Percentiles rank a stretch among this genome's conserved stretches.
Conservation (phyloP, 495 filamentous ascomycete genomes). For the Articulospora tetracladia region DNA sequence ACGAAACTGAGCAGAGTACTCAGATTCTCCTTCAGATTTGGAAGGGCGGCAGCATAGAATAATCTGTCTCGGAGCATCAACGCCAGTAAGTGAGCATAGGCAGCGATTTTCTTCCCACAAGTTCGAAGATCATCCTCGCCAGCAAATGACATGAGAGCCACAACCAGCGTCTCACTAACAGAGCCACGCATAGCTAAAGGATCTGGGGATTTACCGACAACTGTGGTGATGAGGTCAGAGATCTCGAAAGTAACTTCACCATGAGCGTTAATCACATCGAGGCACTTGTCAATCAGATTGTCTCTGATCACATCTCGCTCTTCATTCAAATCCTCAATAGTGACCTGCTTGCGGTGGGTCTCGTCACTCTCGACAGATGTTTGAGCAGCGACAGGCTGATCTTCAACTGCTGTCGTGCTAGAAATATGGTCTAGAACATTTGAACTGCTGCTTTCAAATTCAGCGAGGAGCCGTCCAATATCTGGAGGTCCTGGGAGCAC, state of each 20-base stretch:
- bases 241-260: constrained; percentile 89
- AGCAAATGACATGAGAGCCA: constrained; percentile 81
- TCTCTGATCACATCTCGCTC: constrained; percentile 68
- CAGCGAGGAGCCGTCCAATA: not conserved
- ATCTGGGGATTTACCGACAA: constrained; percentile 64
- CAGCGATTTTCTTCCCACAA: constrained; percentile 78
- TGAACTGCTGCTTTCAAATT: not conserved
- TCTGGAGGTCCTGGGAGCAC: not conserved
- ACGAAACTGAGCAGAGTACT: constrained; percentile 73
- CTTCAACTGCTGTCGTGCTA: not conserved
- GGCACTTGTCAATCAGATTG: constrained; percentile 80
- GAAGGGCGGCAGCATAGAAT: constrained; percentile 75
- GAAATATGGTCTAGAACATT: not conserved
- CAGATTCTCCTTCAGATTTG: constrained; percentile 77
- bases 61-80: constrained; percentile 76
- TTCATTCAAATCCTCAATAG: constrained; percentile 79
- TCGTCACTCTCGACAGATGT: not conserved
- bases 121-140: constrained; percentile 67
- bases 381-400: constrained; percentile 1
- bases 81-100: constrained; percentile 89
- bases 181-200: constrained; percentile 63
- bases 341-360: constrained; percentile 29
- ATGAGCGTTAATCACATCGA: constrained; percentile 86
- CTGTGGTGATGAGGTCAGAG: constrained; percentile 75
- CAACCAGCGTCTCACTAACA: constrained; percentile 77